Evolutionary conservation across 192 early-diverging fungal genomes (phyloP), one percentile per base, ranked within the genome.

Genomic region (Linnemannia exigua): DNA sequence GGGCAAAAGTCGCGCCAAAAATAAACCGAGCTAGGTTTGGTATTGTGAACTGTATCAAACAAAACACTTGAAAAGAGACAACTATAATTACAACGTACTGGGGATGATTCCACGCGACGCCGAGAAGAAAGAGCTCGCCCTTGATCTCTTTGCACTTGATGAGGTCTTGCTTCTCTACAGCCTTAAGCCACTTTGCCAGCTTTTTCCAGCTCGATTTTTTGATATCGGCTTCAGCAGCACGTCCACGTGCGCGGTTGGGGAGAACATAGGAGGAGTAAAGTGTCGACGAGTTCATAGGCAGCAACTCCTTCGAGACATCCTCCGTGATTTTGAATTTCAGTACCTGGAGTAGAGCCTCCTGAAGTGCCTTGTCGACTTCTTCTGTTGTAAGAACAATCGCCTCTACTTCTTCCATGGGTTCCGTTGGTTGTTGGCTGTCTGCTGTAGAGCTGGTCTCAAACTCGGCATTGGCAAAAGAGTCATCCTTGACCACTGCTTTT

Each of bases 171-270:
- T 98, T 98, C 68, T 98, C 97, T 80, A 94, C 94, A 17, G 89
- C 92, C 78, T 97, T 98, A 72, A 97, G 87, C 84, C 97, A 97
- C 85, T 97, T 98, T 77, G 92, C 90, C 41, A 95, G 76, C 88
- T 98, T 97, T 87, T 98, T 98, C 89, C 93, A 95, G 37, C 90
- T 91, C 8, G 96, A 96, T 69, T 94, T 93, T 86, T 96, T 97
- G 36, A 98, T 91, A 71, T 98, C 97, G 14, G 97, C 82, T 41
- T 91, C 90, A 2, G 81, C 80, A 35, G 88, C 88, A 0, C 74
- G 78, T 9, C 90, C 94, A 1, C 36, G 70, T 5, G 95, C 94
- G 37, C 92, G 89, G 75, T 91, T 91, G 19, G 95, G 93, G 8
- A 95, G 82, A 81, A 99, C 91, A 80, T 97, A 94, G 0, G 87